Evolutionary conservation across 805 yeast species (phyloP), one percentile per base, ranked within the genome.

Genomic region (Cyberlindnera xylosilytica): DNA sequence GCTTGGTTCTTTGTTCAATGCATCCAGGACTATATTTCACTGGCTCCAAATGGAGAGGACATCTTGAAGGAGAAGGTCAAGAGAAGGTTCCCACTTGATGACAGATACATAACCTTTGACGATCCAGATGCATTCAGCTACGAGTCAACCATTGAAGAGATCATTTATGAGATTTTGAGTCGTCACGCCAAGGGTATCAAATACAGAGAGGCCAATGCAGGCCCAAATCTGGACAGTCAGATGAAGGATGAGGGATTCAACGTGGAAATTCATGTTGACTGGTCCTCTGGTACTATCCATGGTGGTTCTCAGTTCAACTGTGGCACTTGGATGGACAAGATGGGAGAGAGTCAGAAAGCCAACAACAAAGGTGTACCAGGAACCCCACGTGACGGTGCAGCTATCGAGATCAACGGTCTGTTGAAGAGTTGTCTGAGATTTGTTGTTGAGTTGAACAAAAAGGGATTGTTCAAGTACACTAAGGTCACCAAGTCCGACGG

Each of bases 251-350:
- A 85, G 56, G 99, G 99, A 0, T 91, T 91, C 69, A 84, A 91
- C 60, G 90, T 91, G 34, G 75, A 78, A 49, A 75, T 90, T 2
- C 56, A 65, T 44, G 88, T 90, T 34, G 97, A 91, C 61, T 91
- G 97, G 97, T 56, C 68, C 0, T 89, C 86, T 11, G 99, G 99
- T 1, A 66, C 93, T 23, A 69, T 90, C 4, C 84, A 79, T 61
- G 99, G 98, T 35, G 98, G 99, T 2, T 86, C 87, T 37, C 96
- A 86, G 62, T 78, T 66, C 61, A 91, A 91, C 60, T 91, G 99
- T 68, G 99, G 99, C 18, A 93, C 99, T 0, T 91, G 99, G 99
- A 91, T 90, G 97, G 99, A 91, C 65, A 91, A 91, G 66, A 91
- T 91, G 98, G 99, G 99, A 20, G 98, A 93, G 66, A 86, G 96